Evolutionary conservation across 257 asterid species (phyloP).

Genomic region (Ilex aquifolium): DNA sequence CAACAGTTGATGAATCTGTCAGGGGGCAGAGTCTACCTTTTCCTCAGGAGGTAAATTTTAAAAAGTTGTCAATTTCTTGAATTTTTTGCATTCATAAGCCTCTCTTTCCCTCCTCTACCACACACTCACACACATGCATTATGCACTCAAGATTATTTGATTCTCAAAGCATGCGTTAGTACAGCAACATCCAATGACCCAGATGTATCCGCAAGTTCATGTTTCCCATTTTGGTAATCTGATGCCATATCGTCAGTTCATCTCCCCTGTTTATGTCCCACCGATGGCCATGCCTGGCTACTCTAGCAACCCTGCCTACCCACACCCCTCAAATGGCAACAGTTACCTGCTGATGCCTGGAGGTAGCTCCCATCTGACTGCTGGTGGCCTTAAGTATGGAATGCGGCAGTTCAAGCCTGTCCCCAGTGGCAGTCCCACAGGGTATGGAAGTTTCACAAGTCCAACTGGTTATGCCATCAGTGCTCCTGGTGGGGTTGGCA

Average conservation of each 20-base stretch:
- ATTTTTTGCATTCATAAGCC: too few species aligned
- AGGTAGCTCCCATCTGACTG: constrained; percentile 59
- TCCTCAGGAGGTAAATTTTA: constrained; percentile 69
- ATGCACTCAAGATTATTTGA: background rate
- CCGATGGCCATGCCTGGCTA: constrained; percentile 87
- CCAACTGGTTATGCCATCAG: constrained; percentile 81
- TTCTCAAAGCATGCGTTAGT: background rate
- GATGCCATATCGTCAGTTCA: constrained; percentile 85
- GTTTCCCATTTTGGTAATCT: constrained; percentile 71
- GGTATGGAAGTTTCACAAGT: constrained; percentile 68
- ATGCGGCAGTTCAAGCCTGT: constrained; percentile 85
- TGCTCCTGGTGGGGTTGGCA: constrained; percentile 73
- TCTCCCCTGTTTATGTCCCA: constrained; percentile 80
- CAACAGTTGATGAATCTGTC: constrained; percentile 66
- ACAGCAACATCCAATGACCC: constrained; percentile 46
- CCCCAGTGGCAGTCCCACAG: constrained; percentile 64
- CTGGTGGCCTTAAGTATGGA: constrained; percentile 72
- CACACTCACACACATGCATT: too few species aligned
- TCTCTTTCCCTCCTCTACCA: too few species aligned
- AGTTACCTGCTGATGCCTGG: constrained; percentile 87
- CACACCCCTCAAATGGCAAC: constrained; percentile 90
- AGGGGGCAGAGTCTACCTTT: constrained; percentile 65
- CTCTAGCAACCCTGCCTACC: constrained; percentile 75
- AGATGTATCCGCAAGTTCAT: constrained; percentile 92
- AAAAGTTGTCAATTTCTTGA: background rate